phyloP scores from a whole-genome alignment of 257 asterid species.

The Cruciata laevipes region DNA sequence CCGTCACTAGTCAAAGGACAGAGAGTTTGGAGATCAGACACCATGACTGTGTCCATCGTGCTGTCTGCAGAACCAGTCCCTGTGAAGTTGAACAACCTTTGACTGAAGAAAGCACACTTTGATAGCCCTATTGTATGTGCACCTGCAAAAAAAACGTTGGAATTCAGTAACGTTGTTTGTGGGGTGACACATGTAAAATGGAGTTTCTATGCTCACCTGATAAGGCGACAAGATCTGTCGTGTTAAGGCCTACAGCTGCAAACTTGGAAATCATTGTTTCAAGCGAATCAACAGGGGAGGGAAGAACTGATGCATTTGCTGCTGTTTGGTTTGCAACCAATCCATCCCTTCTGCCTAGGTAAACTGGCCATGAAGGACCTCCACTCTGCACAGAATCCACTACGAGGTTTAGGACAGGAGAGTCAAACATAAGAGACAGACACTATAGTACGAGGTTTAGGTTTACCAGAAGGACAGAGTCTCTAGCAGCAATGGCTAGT shows the following conservation, averaged over 20 bases:
- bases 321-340: conserved; percentile 53
- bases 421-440: not conserved
- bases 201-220: conserved; percentile 36
- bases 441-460: not conserved
- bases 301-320: conserved; percentile 43
- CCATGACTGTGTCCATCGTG: conserved; percentile 37
- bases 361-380: conserved; percentile 69
- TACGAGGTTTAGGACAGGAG: not conserved
- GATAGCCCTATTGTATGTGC: conserved; percentile 68
- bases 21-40: conserved; percentile 38
- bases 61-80: conserved; percentile 67
- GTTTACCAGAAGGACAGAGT: conserved; percentile 54
- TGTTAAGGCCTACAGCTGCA: conserved; percentile 43
- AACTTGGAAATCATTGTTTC: conserved; percentile 43
- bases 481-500: conserved; percentile 63
- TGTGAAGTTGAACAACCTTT: conserved; percentile 52
- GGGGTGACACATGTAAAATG: too few relatives aligned
- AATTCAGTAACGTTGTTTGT: too few relatives aligned
- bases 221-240: conserved; percentile 59
- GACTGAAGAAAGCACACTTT: conserved; percentile 50
- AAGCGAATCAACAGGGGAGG: conserved; percentile 58
- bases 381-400: conserved; percentile 44
- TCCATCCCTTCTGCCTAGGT: conserved; percentile 83
- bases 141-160: conserved; percentile 25
- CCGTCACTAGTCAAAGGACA: conserved; percentile 56